phyloP scores from a whole-genome alignment of 495 filamentous ascomycete species.

The Cenococcum geophilum region DNA sequence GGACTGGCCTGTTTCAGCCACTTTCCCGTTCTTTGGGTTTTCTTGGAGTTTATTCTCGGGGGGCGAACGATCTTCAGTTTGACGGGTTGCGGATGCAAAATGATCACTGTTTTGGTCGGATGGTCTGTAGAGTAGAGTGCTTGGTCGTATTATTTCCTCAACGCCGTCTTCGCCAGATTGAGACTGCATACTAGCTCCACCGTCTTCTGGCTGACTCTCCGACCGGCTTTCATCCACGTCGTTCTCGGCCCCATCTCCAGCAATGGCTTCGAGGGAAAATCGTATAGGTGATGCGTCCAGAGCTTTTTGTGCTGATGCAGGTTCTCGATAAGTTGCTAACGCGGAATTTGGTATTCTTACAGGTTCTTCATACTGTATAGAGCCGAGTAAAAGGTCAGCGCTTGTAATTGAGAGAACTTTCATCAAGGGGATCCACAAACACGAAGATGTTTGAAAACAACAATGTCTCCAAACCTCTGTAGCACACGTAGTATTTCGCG shows the following conservation, averaged over 20 bases:
- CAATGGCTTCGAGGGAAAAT: constrained; percentile 30
- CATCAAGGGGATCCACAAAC: constrained; percentile 43
- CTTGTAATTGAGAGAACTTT: background rate
- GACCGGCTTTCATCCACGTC: background rate
- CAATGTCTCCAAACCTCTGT: constrained; percentile 69
- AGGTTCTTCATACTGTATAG: constrained; percentile 38
- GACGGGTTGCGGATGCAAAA: too few species aligned
- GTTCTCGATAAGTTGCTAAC: constrained; percentile 41
- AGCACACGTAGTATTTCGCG: constrained; percentile 64
- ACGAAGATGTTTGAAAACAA: constrained; percentile 65
- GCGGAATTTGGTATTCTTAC: constrained; percentile 35
- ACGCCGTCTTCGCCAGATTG: constrained; percentile 9
- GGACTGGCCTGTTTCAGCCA: background rate
- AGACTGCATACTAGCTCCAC: background rate
- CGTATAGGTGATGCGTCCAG: constrained; percentile 41
- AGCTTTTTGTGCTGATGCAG: constrained; percentile 34
- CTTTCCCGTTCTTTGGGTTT: constrained; percentile 2
- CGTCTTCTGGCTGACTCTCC: background rate
- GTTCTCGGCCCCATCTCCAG: constrained; percentile 5
- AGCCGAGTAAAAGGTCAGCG: background rate
- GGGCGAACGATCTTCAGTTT: constrained; percentile 8
- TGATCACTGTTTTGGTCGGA: constrained; percentile 2
- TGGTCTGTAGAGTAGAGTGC: constrained; percentile 7
- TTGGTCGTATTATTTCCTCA: constrained; percentile 24
- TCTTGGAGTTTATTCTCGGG: background rate